These are phyloP conservation scores for Teunomyces stri DNA, from an alignment of 805 yeast species.

Conservation along the genomic window DNA sequence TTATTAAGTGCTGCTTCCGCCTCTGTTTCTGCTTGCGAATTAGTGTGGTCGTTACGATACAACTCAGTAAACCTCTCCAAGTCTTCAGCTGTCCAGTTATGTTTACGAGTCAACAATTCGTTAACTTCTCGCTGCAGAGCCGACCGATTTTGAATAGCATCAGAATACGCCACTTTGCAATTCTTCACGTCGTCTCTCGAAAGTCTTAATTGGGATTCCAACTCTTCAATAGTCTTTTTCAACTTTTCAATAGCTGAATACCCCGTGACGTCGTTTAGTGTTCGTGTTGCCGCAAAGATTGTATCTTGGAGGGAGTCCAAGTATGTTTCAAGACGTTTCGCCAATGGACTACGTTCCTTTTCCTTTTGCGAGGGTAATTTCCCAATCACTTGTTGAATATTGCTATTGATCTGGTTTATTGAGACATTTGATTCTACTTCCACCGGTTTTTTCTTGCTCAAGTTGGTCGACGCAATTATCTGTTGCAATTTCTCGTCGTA, in stretches of 20 bases:
- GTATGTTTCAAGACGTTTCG: conserved; percentile 45
- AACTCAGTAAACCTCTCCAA: conserved; percentile 79
- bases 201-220: conserved; percentile 51
- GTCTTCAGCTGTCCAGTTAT: conserved; percentile 75
- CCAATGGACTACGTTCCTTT: conserved; percentile 31
- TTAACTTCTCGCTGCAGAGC: conserved; percentile 80
- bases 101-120: conserved; percentile 81
- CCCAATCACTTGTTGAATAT: conserved; percentile 20
- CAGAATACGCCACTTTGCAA: conserved; percentile 51
- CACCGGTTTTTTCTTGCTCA: conserved; percentile 16
- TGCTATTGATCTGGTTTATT: conserved; percentile 6
- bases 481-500: conserved; percentile 29
- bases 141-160: conserved; percentile 63
- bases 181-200: conserved; percentile 48
- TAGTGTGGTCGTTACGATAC: conserved; percentile 76
- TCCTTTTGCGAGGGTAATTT: conserved; percentile 49
- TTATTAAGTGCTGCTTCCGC: conserved; percentile 48
- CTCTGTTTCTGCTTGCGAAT: conserved; percentile 57
- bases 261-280: conserved; percentile 89
- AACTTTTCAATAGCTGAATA: conserved; percentile 76
- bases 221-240: conserved; percentile 55
- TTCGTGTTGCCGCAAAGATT: conserved; percentile 56
- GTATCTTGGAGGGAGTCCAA: conserved; percentile 57
- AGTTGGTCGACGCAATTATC: conserved; percentile 36
- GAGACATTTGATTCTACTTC: background rate